Conservation (phyloP, 2,329 filamentous ascomycete genomes). For the Botrytis fragariae region DNA sequence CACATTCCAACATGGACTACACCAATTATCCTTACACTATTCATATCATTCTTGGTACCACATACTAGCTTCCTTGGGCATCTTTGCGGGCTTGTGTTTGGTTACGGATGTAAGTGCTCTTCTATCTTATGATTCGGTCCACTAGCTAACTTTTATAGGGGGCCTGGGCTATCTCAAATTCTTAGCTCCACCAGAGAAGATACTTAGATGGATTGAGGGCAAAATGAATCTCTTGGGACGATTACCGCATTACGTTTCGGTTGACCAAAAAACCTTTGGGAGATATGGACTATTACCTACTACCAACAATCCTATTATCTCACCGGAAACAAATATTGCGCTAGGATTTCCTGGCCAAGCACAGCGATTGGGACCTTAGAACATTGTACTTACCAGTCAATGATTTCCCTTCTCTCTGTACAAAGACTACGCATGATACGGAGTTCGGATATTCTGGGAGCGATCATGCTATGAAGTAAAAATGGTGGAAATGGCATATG, state of each 20-base stretch:
- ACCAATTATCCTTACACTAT: slow-evolving; percentile 72
- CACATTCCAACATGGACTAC: slow-evolving; percentile 91
- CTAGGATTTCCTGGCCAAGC: slow-evolving; percentile 59
- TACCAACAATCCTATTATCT: slow-evolving; percentile 41
- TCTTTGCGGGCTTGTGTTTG: slow-evolving; percentile 76
- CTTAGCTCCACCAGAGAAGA: slow-evolving; percentile 84
- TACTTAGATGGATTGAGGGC: slow-evolving; percentile 81
- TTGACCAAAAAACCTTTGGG: slow-evolving; percentile 94
- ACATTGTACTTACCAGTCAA: neutral
- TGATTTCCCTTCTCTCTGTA: slow-evolving; percentile 9
- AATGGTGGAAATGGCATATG: slow-evolving; percentile 13
- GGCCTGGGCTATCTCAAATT: slow-evolving; percentile 87
- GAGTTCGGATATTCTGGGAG: slow-evolving; percentile 16
- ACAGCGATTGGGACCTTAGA: slow-evolving; percentile 68
- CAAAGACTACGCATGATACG: slow-evolving; percentile 16
- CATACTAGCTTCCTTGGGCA: slow-evolving; percentile 84
- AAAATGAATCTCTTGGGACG: slow-evolving; percentile 82
- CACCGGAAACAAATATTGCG: slow-evolving; percentile 42
- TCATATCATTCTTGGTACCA: slow-evolving; percentile 74
- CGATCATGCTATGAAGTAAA: slow-evolving; percentile 1
- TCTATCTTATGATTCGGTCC: neutral
- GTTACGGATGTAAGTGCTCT: slow-evolving; percentile 72
- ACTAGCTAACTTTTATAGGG: slow-evolving; percentile 49
- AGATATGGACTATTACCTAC: slow-evolving; percentile 84
- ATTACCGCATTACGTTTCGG: slow-evolving; percentile 86